Base-by-base conservation (phyloP, 1,139 yeast species). In the Blastobotrys ciferrii region DNA sequence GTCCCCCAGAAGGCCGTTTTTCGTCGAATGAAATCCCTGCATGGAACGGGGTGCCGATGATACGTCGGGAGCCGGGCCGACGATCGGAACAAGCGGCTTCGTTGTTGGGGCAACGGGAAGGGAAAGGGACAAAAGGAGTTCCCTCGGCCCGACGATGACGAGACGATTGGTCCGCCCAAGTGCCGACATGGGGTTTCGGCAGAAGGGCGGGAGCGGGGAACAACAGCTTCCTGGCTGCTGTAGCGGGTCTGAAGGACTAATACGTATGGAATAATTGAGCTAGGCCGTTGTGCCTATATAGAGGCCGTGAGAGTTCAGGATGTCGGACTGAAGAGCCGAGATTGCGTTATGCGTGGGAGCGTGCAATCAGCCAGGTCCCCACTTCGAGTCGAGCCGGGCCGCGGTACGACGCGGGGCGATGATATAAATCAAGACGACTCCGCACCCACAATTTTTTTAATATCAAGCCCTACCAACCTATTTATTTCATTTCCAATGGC, bases 401-500 rank as follows among this genome's bases (percentile, higher is more conserved):
- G 28, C 28, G 28, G 28, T 23, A 23, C 9, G 9, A 23, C 9
- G n/a, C n/a, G 28, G 28, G 9, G 9, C 5, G 28, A 9, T 23
- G 28, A 23, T 23, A 23, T 23, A 23, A 23, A 23, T 23, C 28
- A n/a, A n/a, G n/a, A n/a, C n/a, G 5, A 23, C 28, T 23, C 28
- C 28, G 28, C 28, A 23, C 9, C 28, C 28, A 5, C 9, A 9
- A 23, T 23, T 23, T 23, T 23, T 23, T 23, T 23, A 6, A 6
- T 23, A 6, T 9, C 9, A 9, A 6, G 5, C 28, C 28, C 9
- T 23, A 9, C 9, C 28, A 23, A 23, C 28, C 28, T 23, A 23
- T 23, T 23, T 23, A 23, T 23, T 23, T 23, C 28, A 23, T 23
- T 6, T 23, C 28, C 13, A 40, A 50, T 50, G 53, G 53, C 48